phyloP scores from a whole-genome alignment of 1,284 basidiomycete species.

The Schizophyllum commune region DNA sequence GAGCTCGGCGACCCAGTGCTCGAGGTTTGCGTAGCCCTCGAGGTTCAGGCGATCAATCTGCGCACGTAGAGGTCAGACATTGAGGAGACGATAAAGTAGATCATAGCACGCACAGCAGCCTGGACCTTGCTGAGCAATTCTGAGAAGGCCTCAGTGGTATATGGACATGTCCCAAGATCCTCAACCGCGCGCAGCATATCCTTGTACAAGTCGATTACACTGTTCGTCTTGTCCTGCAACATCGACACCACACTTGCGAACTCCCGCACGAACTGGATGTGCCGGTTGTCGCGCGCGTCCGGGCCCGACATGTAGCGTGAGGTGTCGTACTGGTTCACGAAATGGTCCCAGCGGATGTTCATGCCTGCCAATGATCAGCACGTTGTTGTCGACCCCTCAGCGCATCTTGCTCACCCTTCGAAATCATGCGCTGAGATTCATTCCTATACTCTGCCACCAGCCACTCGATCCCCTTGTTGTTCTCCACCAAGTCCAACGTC shows the following conservation, averaged over 20 bases:
- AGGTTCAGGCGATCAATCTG: constrained; percentile 92
- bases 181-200: constrained; percentile 82
- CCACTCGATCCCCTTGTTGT: constrained; percentile 87
- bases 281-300: constrained; percentile 80
- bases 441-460: constrained; percentile 90
- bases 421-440: constrained; percentile 86
- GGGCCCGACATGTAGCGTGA: constrained; percentile 62
- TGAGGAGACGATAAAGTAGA: background rate
- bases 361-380: constrained; percentile 47
- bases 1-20: constrained; percentile 88
- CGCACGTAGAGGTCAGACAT: background rate
- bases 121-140: constrained; percentile 79
- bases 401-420: constrained; percentile 55
- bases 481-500: constrained; percentile 84
- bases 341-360: constrained; percentile 94
- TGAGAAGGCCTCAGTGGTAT: constrained; percentile 76
- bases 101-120: constrained; percentile 54
- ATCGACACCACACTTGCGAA: constrained; percentile 90
- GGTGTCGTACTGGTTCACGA: constrained; percentile 87
- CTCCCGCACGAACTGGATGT: constrained; percentile 91
- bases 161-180: constrained; percentile 82
- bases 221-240: constrained; percentile 92
- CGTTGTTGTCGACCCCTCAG: background rate
- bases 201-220: constrained; percentile 85
- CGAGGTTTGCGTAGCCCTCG: constrained; percentile 97